Conservation (phyloP, 805 yeast genomes). For the Torulaspora gathmanii region DNA sequence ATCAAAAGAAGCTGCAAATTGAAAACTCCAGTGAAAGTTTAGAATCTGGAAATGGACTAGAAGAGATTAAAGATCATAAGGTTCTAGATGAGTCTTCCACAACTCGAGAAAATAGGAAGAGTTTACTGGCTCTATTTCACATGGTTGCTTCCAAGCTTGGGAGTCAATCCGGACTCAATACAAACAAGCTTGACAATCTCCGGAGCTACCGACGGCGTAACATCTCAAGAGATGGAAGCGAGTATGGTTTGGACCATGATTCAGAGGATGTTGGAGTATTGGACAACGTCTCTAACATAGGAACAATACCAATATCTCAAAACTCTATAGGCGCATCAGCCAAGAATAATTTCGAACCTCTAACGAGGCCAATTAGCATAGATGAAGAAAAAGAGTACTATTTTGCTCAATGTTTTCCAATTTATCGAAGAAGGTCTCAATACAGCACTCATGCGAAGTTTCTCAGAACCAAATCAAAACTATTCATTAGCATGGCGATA, state of each 20-base stretch:
- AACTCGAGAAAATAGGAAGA: slow-evolving; percentile 20
- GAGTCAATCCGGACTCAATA: background rate
- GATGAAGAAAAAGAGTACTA: slow-evolving; percentile 52
- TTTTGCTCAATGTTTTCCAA: slow-evolving; percentile 78
- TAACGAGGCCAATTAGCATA: slow-evolving; percentile 36
- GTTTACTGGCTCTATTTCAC: slow-evolving; percentile 35
- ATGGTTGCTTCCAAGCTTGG: slow-evolving; percentile 27
- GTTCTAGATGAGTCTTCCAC: background rate
- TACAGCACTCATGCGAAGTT: slow-evolving; percentile 50
- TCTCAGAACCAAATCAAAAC: slow-evolving; percentile 44
- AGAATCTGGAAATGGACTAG: background rate
- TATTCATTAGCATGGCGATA: slow-evolving; percentile 52
- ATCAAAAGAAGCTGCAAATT: slow-evolving; percentile 1
- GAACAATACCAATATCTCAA: slow-evolving; percentile 23
- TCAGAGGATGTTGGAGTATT: slow-evolving; percentile 10
- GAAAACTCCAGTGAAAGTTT: background rate
- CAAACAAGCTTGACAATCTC: background rate
- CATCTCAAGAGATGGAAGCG: background rate
- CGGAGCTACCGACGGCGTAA: background rate
- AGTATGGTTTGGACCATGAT: background rate
- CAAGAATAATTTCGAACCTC: slow-evolving; percentile 5
- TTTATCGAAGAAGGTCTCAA: slow-evolving; percentile 58
- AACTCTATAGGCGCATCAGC: slow-evolving; percentile 8
- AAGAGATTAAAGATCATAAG: background rate
- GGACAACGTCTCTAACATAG: slow-evolving; percentile 26